Conservation (phyloP, 495 filamentous ascomycete species). For the Annulohypoxylon stygium region DNA sequence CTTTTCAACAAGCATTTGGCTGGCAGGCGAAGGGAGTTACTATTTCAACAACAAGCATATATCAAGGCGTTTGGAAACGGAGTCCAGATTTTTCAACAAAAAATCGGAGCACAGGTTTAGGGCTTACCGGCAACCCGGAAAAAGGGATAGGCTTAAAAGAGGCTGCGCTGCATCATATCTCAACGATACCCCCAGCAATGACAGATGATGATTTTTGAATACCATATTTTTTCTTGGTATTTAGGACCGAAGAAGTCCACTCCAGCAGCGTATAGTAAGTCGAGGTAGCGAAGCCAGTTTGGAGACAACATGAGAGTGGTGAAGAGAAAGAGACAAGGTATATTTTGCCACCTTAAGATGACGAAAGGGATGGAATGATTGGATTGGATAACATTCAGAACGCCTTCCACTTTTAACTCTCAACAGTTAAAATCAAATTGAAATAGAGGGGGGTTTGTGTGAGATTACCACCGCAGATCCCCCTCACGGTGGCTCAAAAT, state of each 20-base stretch:
- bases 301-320: background rate
- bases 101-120: conserved; percentile 48
- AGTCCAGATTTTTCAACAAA: conserved; percentile 53
- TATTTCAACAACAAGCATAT: conserved; percentile 55
- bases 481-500: background rate
- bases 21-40: conserved; percentile 46
- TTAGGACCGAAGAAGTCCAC: conserved; percentile 8
- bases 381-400: conserved; percentile 13
- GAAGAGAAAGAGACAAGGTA: background rate
- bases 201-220: conserved; percentile 37
- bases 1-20: conserved; percentile 56
- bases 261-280: conserved; percentile 11
- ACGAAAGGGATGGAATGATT: background rate
- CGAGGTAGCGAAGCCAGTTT: conserved; percentile 7
- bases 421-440: background rate
- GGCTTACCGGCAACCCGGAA: conserved; percentile 43
- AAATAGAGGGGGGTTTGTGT: conserved; percentile 3
- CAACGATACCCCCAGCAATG: conserved; percentile 50
- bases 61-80: conserved; percentile 51
- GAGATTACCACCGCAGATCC: background rate
- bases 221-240: conserved; percentile 12
- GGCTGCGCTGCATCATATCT: conserved; percentile 49
- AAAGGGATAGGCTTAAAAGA: conserved; percentile 44
- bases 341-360: background rate
- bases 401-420: conserved; percentile 13